Conservation (phyloP, 2,329 filamentous ascomycete species). For the Ophioceras dolichostomum region DNA sequence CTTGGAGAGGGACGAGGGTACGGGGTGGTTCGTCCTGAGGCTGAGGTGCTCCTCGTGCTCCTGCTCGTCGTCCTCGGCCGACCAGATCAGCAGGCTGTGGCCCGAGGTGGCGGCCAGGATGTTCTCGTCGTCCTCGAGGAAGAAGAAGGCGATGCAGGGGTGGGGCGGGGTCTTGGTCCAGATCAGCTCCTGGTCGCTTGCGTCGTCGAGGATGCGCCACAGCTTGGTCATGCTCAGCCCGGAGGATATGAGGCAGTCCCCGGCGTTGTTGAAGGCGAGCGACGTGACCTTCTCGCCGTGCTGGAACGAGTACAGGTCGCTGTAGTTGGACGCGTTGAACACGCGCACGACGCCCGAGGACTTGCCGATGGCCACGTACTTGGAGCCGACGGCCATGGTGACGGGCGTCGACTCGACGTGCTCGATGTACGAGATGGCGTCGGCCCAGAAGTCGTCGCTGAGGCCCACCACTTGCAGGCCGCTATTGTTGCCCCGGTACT, state of each 20-base stretch:
- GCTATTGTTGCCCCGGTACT: not conserved
- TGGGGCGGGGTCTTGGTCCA: not conserved
- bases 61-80: not conserved
- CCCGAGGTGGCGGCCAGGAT: not conserved
- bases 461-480: not conserved
- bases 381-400: not conserved
- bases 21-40: not conserved
- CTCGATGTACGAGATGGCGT: conserved; percentile 3
- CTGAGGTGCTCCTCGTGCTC: not conserved
- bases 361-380: conserved; percentile 1
- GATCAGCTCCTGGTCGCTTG: not conserved
- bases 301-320: not conserved
- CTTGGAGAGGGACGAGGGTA: too few species aligned
- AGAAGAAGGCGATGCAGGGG: conserved; percentile 1
- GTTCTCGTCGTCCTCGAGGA: not conserved
- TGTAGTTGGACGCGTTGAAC: not conserved
- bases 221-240: not conserved
- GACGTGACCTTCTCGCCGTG: not conserved
- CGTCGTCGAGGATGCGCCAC: not conserved
- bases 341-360: not conserved
- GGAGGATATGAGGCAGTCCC: not conserved
- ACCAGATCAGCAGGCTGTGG: not conserved
- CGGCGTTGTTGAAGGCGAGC: not conserved
- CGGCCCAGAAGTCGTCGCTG: not conserved
- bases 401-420: not conserved